phyloP scores from a whole-genome alignment of 768 basidiomycete species.

The Termitomyces sp. region DNA sequence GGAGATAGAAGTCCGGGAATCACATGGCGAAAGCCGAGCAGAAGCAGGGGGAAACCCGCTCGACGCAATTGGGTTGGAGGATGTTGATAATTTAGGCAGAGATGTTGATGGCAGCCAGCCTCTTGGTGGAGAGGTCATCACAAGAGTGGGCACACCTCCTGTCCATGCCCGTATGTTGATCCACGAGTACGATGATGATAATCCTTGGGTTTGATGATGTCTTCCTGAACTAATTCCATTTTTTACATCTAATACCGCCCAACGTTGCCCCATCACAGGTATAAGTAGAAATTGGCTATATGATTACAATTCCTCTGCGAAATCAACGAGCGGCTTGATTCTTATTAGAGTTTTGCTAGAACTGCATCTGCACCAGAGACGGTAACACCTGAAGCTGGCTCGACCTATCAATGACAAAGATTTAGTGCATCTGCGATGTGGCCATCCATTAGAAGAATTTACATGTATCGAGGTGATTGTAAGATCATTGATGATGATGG shows the following conservation, averaged over 20 bases:
- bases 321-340: neutral
- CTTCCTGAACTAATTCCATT: neutral
- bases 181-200: conserved; percentile 40
- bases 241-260: neutral
- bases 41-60: conserved; percentile 40
- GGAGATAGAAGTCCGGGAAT: conserved; percentile 39
- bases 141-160: conserved; percentile 41
- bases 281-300: neutral
- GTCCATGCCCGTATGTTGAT: conserved; percentile 34
- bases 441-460: conserved; percentile 16
- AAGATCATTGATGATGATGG: conserved; percentile 65
- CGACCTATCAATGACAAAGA: conserved; percentile 33
- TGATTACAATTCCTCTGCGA: conserved; percentile 3
- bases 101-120: conserved; percentile 20
- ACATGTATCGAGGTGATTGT: conserved; percentile 66
- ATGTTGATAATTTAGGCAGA: conserved; percentile 24
- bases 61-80: conserved; percentile 30
- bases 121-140: conserved; percentile 25
- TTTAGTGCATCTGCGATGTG: conserved; percentile 10
- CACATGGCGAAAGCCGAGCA: conserved; percentile 23
- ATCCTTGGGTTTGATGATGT: conserved; percentile 51
- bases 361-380: conserved; percentile 59
- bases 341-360: conserved; percentile 36
- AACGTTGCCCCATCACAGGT: neutral
- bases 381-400: conserved; percentile 46